Percentiles rank a stretch among this genome's conserved stretches.
phyloP scores from a whole-genome alignment of 495 filamentous ascomycete genomes.

The Penicillium maclennaniae region DNA sequence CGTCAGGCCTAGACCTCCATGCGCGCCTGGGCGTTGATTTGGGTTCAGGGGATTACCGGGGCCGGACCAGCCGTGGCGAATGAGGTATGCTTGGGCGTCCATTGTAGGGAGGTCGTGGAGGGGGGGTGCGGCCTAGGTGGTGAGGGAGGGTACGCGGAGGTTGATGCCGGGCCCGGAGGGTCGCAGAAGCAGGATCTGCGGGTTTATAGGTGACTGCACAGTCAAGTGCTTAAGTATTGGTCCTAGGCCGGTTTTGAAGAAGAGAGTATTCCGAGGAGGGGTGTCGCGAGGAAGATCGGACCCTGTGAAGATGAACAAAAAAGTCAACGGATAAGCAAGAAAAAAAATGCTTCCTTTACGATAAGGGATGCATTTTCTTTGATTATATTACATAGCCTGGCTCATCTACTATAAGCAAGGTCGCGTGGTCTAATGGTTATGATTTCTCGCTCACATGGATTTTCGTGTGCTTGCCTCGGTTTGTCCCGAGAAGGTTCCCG shows the following conservation, averaged over 20 bases:
- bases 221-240: neutral
- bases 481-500: constrained; percentile 24
- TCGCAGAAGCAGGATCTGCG: neutral
- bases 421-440: constrained; percentile 15
- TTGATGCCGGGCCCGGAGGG: neutral
- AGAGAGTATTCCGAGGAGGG: neutral
- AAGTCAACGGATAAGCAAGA: neutral
- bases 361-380: neutral
- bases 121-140: neutral
- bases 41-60: constrained; percentile 70
- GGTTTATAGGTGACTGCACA: neutral
- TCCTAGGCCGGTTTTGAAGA: neutral
- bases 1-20: constrained; percentile 60
- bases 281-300: neutral
- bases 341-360: constrained; percentile 3
- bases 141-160: neutral
- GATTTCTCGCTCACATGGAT: constrained; percentile 22
- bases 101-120: constrained; percentile 31
- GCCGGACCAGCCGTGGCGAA: constrained; percentile 75
- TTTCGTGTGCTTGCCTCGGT: neutral
- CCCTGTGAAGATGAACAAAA: neutral
- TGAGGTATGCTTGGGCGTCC: constrained; percentile 67
- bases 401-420: constrained; percentile 2
- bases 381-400: neutral
- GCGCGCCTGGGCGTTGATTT: constrained; percentile 54